Base-by-base conservation (phyloP, 2,329 filamentous ascomycete species). In the Penicillium capsulatum region DNA sequence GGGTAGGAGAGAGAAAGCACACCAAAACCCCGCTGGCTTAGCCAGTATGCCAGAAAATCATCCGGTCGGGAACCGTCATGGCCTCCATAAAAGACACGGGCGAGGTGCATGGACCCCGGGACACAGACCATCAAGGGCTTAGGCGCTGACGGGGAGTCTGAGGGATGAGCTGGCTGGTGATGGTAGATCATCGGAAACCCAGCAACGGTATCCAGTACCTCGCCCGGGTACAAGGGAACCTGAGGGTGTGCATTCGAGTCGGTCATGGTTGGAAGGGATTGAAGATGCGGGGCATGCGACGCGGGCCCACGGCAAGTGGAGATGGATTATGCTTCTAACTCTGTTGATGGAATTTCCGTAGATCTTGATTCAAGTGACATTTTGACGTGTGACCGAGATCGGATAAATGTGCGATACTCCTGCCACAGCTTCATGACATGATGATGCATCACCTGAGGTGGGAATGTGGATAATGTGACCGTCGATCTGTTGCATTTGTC, bases 1-100 rank as follows among this genome's bases (percentile, higher is more conserved):
- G 52, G 52, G 31, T 53, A 55, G 2, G 52, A 55, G 11, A 55
- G 24, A 7, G 47, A 51, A 14, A 55, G 36, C 11, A 53, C 36
- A 3, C 40, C 40, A 19, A 45, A 40, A 7, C 50, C 48, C 13
- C 36, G 31, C 7, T 40, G 14, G 30, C 39, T 50, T 5, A 53
- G 40, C 40, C 50, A 53, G 28, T 53, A 27, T 3, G 43, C 42
- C 3, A 53, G 36, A 26, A 55, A 55, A 32, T 55, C 39, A 4
- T 38, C 39, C 11, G 17, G 15, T 6, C 24, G 34, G 14, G 28
- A 43, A 13, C 41, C 45, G 11, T 40, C n/a, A 30, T 55, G 52
- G 14, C 48, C 52, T 6, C 51, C 51, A 27, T 53, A 55, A n/a
- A 51, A 47, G 13, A 55, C 41, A 7, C 52, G 42, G 4, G 45